Evolutionary conservation across 163 green algal species (phyloP), one percentile per base, ranked within the genome.

Genomic region (Coccomyxa subellipsoidea): DNA sequence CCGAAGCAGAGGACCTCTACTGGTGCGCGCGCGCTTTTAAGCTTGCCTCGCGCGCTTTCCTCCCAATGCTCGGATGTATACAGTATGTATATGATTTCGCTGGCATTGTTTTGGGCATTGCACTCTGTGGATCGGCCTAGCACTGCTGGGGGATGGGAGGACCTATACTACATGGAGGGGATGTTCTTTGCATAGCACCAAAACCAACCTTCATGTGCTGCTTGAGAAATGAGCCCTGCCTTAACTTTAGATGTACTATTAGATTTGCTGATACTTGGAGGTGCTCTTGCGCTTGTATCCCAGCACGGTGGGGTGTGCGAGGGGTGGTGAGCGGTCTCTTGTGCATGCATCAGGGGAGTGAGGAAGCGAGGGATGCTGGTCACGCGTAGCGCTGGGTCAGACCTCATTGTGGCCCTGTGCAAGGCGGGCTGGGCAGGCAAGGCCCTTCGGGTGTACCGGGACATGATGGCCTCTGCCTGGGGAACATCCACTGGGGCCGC

Each of bases 331-430:
- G n/a, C 23, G 21, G 3, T 18, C 23, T 6, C 23, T 73, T 73
- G 70, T 69, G 70, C 77, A 85, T 81, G 66, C 78, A 85, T 23
- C 79, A 93, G 85, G 73, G 82, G 7, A 79, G 0, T 70, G 82
- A 36, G 85, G 85, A 5, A 83, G 84, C 7, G 81, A 88, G 29
- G 77, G 80, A 9, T 80, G 80, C 69, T 80, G 79, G 32, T 25
- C 77, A 81, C 76, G 40, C 35, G 78, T 4, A 53, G 40, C 25
- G 77, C 87, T 23, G 88, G 86, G 31, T 92, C 86, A 25, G 82
- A 86, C 7, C 85, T 95, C 35, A 93, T 95, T 72, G 76, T 83
- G 38, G 84, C 81, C 38, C 81, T 95, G 18, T 92, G 88, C 77
- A 79, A 84, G 7, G 87, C 91, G 6, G 79, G 83, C 23, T 72